Conservation (phyloP, 2,329 filamentous ascomycete species). For the Neurospora crassa region DNA sequence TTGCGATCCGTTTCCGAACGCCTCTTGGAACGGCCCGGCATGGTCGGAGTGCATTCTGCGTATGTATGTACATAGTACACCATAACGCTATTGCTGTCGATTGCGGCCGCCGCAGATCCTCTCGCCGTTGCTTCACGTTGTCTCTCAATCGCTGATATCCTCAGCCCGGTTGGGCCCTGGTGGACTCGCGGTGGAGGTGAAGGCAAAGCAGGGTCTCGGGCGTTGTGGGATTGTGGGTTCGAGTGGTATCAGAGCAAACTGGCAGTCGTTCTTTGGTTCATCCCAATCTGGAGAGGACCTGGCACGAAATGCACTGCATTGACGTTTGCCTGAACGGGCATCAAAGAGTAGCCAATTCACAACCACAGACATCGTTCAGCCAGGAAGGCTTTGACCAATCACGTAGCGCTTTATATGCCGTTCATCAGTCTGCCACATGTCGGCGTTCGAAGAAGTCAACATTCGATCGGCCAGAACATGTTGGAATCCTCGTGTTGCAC, state of each 20-base stretch:
- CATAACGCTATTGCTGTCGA: not conserved
- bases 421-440: not conserved
- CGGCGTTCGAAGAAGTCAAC: not conserved
- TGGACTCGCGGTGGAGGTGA: not conserved
- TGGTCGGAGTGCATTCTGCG: not conserved
- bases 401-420: not conserved
- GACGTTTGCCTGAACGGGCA: not conserved
- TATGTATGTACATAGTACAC: not conserved
- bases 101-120: not conserved
- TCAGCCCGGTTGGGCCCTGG: not conserved
- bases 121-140: not conserved
- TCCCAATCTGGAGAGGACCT: not conserved
- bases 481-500: not conserved
- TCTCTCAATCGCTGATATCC: not conserved
- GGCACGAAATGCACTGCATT: not conserved
- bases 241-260: not conserved
- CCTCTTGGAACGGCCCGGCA: not conserved
- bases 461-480: not conserved
- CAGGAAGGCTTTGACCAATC: not conserved
- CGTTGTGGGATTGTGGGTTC: not conserved
- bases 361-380: not conserved
- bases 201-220: not conserved
- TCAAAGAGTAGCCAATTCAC: not conserved
- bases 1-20: not conserved
- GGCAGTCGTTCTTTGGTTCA: not conserved